These are phyloP conservation scores for Olyra latifolia DNA, from an alignment of 176 grass and related monocot genomes.

Conservation along the genomic window DNA sequence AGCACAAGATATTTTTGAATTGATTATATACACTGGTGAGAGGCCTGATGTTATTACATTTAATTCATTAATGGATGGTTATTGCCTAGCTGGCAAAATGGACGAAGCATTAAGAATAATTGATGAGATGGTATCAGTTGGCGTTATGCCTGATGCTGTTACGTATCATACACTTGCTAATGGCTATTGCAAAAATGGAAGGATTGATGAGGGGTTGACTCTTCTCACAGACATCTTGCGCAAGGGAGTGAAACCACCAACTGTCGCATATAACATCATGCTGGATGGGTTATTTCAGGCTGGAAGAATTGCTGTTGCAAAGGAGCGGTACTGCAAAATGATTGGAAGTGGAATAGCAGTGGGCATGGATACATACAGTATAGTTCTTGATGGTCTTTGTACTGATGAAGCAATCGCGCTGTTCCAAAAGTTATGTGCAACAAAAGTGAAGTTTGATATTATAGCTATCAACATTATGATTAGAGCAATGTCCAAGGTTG, in stretches of 20 bases:
- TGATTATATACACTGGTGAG: constrained; percentile 9
- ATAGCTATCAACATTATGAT: too few species aligned
- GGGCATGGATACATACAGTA: too few species aligned
- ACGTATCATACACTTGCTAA: not conserved
- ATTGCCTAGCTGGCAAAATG: not conserved
- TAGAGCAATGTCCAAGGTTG: too few species aligned
- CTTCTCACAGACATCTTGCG: not conserved
- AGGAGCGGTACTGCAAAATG: too few species aligned
- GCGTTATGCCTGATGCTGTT: not conserved
- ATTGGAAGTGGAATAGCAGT: too few species aligned
- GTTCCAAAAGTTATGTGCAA: too few species aligned
- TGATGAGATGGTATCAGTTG: not conserved
- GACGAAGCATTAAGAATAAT: not conserved
- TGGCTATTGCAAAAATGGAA: constrained; percentile 10
- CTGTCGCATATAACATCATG: too few species aligned
- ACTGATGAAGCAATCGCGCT: too few species aligned
- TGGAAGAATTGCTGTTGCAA: not conserved
- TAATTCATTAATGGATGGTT: not conserved
- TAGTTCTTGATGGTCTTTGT: too few species aligned
- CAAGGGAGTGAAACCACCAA: not conserved
- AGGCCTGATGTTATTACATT: constrained; percentile 15
- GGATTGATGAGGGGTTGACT: not conserved
- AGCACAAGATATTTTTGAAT: constrained; percentile 13
- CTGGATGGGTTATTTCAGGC: not conserved
- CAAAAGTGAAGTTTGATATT: too few species aligned